Percentiles rank a stretch among this genome's conserved stretches.
These are phyloP conservation scores for Globisporangium spinosum DNA, from an alignment of 352 stramenopile species.

Conservation along the genomic window DNA sequence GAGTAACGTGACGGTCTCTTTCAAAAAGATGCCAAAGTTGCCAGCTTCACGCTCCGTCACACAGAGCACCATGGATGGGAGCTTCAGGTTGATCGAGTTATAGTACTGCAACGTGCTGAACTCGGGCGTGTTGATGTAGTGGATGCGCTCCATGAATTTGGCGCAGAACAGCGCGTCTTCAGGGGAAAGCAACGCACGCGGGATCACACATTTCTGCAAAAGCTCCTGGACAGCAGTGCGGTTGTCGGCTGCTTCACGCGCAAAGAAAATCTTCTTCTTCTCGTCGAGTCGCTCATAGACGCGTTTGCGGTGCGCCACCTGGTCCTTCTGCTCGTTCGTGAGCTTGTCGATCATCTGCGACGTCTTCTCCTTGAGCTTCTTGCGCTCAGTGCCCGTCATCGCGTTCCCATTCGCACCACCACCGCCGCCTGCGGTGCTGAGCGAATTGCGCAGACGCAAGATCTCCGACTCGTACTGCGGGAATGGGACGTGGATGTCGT, in stretches of 20 bases:
- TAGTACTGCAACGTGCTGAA: slow-evolving; percentile 84
- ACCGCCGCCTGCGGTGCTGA: slow-evolving; percentile 30
- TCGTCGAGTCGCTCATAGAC: slow-evolving; percentile 74
- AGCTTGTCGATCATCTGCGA: slow-evolving; percentile 79
- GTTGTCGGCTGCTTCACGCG: slow-evolving; percentile 29
- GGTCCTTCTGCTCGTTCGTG: slow-evolving; percentile 82
- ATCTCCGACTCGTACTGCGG: slow-evolving; percentile 86
- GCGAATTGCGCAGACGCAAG: slow-evolving; percentile 56
- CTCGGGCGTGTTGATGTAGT: slow-evolving; percentile 63
- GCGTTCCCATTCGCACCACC: slow-evolving; percentile 9
- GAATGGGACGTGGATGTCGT: slow-evolving; percentile 86
- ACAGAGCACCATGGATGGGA: slow-evolving; percentile 76
- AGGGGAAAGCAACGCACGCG: slow-evolving; percentile 69
- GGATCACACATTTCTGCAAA: slow-evolving; percentile 80
- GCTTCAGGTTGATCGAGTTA: slow-evolving; percentile 70
- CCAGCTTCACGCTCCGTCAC: slow-evolving; percentile 80
- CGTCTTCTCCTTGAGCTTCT: slow-evolving; percentile 80
- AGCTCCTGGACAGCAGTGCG: slow-evolving; percentile 61
- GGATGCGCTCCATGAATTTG: slow-evolving; percentile 84
- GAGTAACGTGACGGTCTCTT: slow-evolving; percentile 68
- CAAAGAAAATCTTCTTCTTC: slow-evolving; percentile 70
- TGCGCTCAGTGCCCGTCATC: slow-evolving; percentile 55
- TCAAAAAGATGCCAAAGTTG: slow-evolving; percentile 86
- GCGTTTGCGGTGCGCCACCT: slow-evolving; percentile 81
- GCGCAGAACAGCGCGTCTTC: slow-evolving; percentile 82